These are phyloP conservation scores for Penicillium sp. DNA, from an alignment of 2,329 filamentous ascomycete species.

Conservation along the genomic window DNA sequence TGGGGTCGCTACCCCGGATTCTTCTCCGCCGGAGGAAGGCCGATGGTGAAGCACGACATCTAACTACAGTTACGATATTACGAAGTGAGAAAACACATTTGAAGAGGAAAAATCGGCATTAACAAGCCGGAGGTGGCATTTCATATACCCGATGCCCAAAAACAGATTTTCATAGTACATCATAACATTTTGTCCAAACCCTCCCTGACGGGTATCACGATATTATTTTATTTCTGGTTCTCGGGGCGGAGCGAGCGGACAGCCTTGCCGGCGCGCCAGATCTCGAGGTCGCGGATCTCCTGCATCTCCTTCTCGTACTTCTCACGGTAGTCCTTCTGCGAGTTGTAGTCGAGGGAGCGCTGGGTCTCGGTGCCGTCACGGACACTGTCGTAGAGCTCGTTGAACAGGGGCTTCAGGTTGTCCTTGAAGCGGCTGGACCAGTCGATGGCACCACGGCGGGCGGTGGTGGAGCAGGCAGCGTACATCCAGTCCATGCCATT, in stretches of 20 bases:
- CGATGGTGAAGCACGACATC: not conserved
- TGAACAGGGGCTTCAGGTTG: constrained; percentile 97
- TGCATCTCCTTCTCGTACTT: constrained; percentile 98
- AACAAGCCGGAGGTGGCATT: constrained; percentile 1
- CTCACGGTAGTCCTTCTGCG: constrained; percentile 91
- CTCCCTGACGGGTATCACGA: constrained; percentile 26
- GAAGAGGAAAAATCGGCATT: not conserved
- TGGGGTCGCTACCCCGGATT: constrained; percentile 7
- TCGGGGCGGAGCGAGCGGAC: constrained; percentile 84
- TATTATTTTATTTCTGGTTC: constrained; percentile 69
- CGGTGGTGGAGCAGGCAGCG: constrained; percentile 98
- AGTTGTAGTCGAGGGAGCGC: constrained; percentile 96
- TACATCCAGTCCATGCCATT: constrained; percentile 99
- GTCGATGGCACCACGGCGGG: constrained; percentile 97
- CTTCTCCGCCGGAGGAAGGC: constrained; percentile 5
- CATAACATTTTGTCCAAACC: constrained; percentile 34
- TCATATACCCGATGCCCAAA: constrained; percentile 21
- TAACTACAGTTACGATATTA: not conserved
- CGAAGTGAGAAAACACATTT: not conserved
- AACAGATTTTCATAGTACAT: constrained; percentile 34
- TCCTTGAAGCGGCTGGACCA: constrained; percentile 98
- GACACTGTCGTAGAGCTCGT: constrained; percentile 92
- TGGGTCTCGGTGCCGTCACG: constrained; percentile 89
- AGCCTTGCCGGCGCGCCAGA: constrained; percentile 98
- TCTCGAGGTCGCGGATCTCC: constrained; percentile 97